phyloP scores from a whole-genome alignment of 2,329 filamentous ascomycete species.

The Colletotrichum nymphaeae region DNA sequence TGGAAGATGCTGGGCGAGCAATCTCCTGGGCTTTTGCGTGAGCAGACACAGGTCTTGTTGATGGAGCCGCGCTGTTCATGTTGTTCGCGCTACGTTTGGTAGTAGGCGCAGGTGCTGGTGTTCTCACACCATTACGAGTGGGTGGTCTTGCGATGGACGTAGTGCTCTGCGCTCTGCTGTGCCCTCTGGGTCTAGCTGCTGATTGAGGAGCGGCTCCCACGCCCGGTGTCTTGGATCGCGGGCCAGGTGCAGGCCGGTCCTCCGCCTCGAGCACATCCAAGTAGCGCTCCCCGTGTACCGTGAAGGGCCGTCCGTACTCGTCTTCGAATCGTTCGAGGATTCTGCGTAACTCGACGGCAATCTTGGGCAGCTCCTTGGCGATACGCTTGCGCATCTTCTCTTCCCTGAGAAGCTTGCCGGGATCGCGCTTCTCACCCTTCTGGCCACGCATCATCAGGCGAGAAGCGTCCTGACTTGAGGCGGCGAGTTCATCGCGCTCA shows the following conservation, averaged over 20 bases:
- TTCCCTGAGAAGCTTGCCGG: slow-evolving; percentile 90
- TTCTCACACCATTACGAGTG: slow-evolving; percentile 54
- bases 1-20: slow-evolving; percentile 12
- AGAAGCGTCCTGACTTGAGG: slow-evolving; percentile 94
- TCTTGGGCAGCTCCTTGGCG: slow-evolving; percentile 92
- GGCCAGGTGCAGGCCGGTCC: slow-evolving; percentile 62
- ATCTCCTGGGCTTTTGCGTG: slow-evolving; percentile 32
- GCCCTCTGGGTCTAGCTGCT: slow-evolving; percentile 49
- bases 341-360: slow-evolving; percentile 85
- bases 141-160: slow-evolving; percentile 34
- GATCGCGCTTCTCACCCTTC: slow-evolving; percentile 94
- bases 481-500: slow-evolving; percentile 87
- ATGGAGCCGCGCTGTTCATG: slow-evolving; percentile 36
- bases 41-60: slow-evolving; percentile 21
- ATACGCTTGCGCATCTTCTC: slow-evolving; percentile 98
- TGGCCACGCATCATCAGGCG: slow-evolving; percentile 90
- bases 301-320: slow-evolving; percentile 92
- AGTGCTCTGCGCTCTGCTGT: slow-evolving; percentile 51
- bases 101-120: slow-evolving; percentile 59
- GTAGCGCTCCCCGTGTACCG: slow-evolving; percentile 92
- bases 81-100: slow-evolving; percentile 43
- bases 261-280: slow-evolving; percentile 82
- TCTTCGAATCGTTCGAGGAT: slow-evolving; percentile 90
- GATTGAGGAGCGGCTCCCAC: slow-evolving; percentile 63
- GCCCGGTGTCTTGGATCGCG: slow-evolving; percentile 80